Base-by-base conservation (phyloP, 768 basidiomycete genomes). In the Calocybe gangraenosa region DNA sequence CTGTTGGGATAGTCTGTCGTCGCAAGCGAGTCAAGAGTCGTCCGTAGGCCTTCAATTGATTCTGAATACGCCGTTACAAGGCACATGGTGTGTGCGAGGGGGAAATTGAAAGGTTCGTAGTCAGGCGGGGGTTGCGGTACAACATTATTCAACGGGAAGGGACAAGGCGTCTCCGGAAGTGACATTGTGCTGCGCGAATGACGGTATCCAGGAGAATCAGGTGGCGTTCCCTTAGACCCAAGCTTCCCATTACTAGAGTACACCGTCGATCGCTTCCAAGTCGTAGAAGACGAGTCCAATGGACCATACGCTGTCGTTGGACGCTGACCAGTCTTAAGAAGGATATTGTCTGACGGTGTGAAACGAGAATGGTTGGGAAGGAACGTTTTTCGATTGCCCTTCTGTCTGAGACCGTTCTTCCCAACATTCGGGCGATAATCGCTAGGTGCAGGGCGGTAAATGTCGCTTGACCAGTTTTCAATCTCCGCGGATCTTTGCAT, bases 1-100 rank as follows among this genome's bases (percentile, higher is more conserved):
- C 86, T 89, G 67, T 97, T 97, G 25, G 96, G 95, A 61, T 97
- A 99, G 65, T 98, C 95, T 22, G 95, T 97, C 3, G 96, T 98
- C 6, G 94, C 92, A 33, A 99, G 78, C 1, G 96, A 97, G 65
- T 99, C 96, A n/a, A 99, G 74, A 0, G 96, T 99, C 14, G 96
- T 99, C 31, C 95, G 81, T 1, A 99, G 73, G 69, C 96, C 96
- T 63, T 96, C 94, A 17, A 94, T 76, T 3, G 92, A 94, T 65
- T 99, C 96, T 0, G 95, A 96, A 64, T 99, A 99, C 1, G 96
- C 96, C 1, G 96, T 99, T 50, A 99, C 96, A 37, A 98, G 82
- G 58, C 92, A 91, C 54, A 98, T 94, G 3, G 90, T 85, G 65
- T 98, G 92, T 0, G 81, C 87, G 38, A 97, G 81, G 0, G 92